Base-by-base conservation (phyloP, 305 asterid genomes). In the Fraxinus paxiana region DNA sequence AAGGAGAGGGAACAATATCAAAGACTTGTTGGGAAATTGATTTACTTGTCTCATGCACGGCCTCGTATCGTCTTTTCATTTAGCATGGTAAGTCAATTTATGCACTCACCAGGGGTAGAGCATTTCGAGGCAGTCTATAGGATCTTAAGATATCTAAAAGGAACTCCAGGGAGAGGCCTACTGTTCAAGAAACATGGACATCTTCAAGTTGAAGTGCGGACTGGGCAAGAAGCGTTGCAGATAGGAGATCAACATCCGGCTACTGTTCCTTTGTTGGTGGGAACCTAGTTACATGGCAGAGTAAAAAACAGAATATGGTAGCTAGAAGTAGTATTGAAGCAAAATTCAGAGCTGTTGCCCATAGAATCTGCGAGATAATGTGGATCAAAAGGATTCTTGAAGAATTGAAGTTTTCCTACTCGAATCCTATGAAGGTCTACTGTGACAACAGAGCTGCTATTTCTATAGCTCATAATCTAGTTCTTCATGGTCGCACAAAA, bases 201-300 rank as follows among this genome's bases (percentile, higher is more conserved):
- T 18, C 17, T 73, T 8, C 77, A 1, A 34, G 17, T 72, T 13
- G 76, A 72, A 34, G 46, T 75, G n/a, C 22, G 15, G 79, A 41
- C 15, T 24, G 8, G 28, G 65, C 13, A 9, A n/a, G 41, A 22
- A 24, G 12, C 0, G 18, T 46, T 9, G 2, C 2, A 6, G 28
- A 41, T 13, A 41, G 13, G 18, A 74, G 34, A 51, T 22, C 67
- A 41, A 75, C 38, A 2, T 38, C 65, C 0, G 13, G 38, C 38
- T 75, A 75, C 6, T 75, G n/a, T 10, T 37, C 61, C 61, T 51
- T 51, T 43, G 37, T 75, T 20, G 67, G 78, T 6, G 78, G 78
- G 10, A 12, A 75, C 24, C 20, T 22, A 1, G 18, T 75, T 6
- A 75, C 22, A 7, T 75, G 78, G 67, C 18, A 2, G 4, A 41